These are phyloP conservation scores for Zea mays DNA, from an alignment of 176 grass and related monocot genomes.

Conservation along the genomic window Zm-B73-REFERENCE-NAM-5.0 NC_050103.1:17315001-17315500, in stretches of 20 bases:
- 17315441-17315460: not conserved
- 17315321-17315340: slow-evolving; percentile 49
- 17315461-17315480: not conserved
- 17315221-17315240: slow-evolving; percentile 55
- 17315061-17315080: slow-evolving; percentile 40
- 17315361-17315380: slow-evolving; percentile 68
- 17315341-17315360: slow-evolving; percentile 49
- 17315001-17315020: not conserved
- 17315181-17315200: not conserved
- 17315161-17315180: no score
- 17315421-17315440: slow-evolving; percentile 52
- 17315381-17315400: slow-evolving; percentile 67
- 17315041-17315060: slow-evolving; percentile 33
- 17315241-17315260: slow-evolving; percentile 74
- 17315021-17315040: not conserved
- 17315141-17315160: not conserved
- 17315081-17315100: not conserved
- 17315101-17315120: not conserved
- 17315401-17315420: slow-evolving; percentile 76
- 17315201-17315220: not conserved
- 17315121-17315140: not conserved
- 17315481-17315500: not conserved
- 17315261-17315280: slow-evolving; percentile 76
- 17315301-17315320: slow-evolving; percentile 63
- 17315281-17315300: slow-evolving; percentile 54